phyloP scores from a whole-genome alignment of 2,329 filamentous ascomycete genomes.

The Chaetoscypha palmicola region DNA sequence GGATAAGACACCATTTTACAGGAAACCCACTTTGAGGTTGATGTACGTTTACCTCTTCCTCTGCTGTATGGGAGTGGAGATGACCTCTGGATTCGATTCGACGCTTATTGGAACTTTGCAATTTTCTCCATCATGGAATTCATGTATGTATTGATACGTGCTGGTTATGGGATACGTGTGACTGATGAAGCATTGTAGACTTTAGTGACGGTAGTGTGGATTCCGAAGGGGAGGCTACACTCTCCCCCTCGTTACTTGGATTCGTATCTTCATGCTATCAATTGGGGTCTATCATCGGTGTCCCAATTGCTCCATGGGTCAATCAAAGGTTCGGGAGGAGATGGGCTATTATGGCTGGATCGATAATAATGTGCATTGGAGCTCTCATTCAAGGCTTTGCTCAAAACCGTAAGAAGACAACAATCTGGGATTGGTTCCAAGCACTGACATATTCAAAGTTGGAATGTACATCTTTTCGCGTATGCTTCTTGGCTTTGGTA shows the following conservation, averaged over 20 bases:
- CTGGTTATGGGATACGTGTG: too few species aligned
- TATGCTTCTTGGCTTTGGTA: constrained; percentile 47
- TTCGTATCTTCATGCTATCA: constrained; percentile 49
- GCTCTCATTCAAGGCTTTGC: constrained; percentile 46
- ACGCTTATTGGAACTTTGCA: constrained; percentile 41
- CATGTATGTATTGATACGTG: constrained; percentile 20
- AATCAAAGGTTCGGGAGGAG: constrained; percentile 43
- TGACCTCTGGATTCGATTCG: constrained; percentile 47
- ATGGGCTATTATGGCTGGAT: constrained; percentile 50
- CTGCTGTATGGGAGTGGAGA: constrained; percentile 47
- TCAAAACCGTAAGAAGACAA: constrained; percentile 10
- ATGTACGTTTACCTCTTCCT: constrained; percentile 38
- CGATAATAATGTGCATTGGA: constrained; percentile 46
- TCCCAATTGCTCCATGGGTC: constrained; percentile 46
- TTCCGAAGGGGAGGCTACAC: constrained; percentile 5
- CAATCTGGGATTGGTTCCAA: constrained; percentile 13
- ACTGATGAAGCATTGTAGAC: too few species aligned
- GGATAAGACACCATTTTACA: constrained; percentile 35
- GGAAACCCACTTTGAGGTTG: constrained; percentile 33
- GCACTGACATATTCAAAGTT: constrained; percentile 30
- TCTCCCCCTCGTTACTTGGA: constrained; percentile 32
- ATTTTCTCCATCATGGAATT: constrained; percentile 30
- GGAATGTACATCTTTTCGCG: constrained; percentile 47
- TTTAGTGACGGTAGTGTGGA: constrained; percentile 6
- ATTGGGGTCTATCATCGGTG: constrained; percentile 46